Percentiles rank a stretch among this genome's conserved stretches.
These are phyloP conservation scores for Choanephora cucurbitarum DNA, from an alignment of 371 early-diverging fungal species.

Conservation along the genomic window DNA sequence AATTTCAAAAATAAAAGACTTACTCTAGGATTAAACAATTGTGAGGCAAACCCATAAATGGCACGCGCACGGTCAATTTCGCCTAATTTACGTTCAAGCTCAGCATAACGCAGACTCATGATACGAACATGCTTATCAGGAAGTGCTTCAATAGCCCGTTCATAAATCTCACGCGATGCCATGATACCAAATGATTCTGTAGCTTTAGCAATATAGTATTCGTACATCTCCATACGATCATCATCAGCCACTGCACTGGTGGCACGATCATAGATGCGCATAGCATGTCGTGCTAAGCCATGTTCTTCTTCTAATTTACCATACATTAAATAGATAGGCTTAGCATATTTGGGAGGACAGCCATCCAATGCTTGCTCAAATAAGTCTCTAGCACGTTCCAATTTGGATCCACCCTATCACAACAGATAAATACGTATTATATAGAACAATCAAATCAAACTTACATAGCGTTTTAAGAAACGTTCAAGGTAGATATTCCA, in stretches of 20 bases:
- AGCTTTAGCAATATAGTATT: slow-evolving; percentile 90
- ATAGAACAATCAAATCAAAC: slow-evolving; percentile 24
- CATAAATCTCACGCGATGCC: slow-evolving; percentile 88
- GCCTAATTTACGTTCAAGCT: slow-evolving; percentile 87
- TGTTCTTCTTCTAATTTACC: slow-evolving; percentile 93
- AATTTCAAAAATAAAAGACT: no score
- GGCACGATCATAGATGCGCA: slow-evolving; percentile 93
- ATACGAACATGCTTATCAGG: slow-evolving; percentile 82
- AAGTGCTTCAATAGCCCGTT: slow-evolving; percentile 85
- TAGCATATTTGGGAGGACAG: slow-evolving; percentile 87
- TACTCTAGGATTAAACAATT: slow-evolving; percentile 87
- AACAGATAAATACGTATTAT: no score
- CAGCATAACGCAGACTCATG: slow-evolving; percentile 83
- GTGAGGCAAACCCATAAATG: slow-evolving; percentile 86
- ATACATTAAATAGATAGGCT: slow-evolving; percentile 88
- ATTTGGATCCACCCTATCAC: slow-evolving; percentile 71
- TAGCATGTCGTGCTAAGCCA: slow-evolving; percentile 90
- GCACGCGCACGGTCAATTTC: slow-evolving; percentile 97
- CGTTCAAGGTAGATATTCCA: slow-evolving; percentile 95
- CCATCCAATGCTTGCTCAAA: slow-evolving; percentile 93
- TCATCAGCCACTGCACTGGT: slow-evolving; percentile 74
- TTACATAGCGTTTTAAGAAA: slow-evolving; percentile 83
- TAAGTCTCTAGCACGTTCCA: slow-evolving; percentile 94
- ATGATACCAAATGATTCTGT: slow-evolving; percentile 86
- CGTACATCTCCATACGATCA: slow-evolving; percentile 83